Percentiles rank a stretch among this genome's conserved stretches.
Conservation (phyloP, 2,329 filamentous ascomycete genomes). For the Tolypocladium tropicale region DNA sequence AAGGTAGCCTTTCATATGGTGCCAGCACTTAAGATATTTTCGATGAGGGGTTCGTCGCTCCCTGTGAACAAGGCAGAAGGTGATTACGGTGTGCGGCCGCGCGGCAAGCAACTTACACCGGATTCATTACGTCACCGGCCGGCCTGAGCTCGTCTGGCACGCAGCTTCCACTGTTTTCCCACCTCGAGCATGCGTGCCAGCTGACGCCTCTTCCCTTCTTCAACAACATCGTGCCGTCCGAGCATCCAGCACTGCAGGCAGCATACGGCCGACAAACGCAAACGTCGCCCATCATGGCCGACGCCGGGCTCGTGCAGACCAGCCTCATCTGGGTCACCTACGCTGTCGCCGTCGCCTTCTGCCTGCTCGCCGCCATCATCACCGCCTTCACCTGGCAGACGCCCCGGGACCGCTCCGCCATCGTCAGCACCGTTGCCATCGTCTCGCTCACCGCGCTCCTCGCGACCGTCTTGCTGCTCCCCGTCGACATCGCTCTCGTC, state of each 20-base stretch:
- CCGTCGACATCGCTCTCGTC: conserved; percentile 90
- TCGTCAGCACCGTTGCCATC: conserved; percentile 77
- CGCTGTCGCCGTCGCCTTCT: conserved; percentile 66
- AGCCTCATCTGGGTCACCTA: conserved; percentile 95
- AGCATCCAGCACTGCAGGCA: too few relatives aligned
- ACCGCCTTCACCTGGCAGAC: conserved; percentile 91
- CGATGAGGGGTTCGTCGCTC: too few relatives aligned
- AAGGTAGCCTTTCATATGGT: too few relatives aligned
- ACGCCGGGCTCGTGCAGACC: conserved; percentile 62
- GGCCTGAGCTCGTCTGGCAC: neutral
- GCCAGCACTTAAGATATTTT: too few relatives aligned
- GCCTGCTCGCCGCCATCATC: conserved; percentile 66
- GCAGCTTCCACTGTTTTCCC: neutral
- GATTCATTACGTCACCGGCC: neutral
- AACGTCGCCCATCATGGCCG: conserved; percentile 21
- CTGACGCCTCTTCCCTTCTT: neutral
- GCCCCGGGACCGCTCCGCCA: conserved; percentile 71
- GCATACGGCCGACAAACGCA: neutral
- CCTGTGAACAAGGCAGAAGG: too few relatives aligned
- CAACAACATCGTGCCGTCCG: neutral
- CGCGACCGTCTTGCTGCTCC: conserved; percentile 83
- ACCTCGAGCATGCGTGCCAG: neutral
- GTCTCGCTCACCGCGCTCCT: conserved; percentile 79
- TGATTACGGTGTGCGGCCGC: neutral
- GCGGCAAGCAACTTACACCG: neutral